Base-by-base conservation (phyloP, 768 basidiomycete genomes). In the Pleurotus tuoliensis region DNA sequence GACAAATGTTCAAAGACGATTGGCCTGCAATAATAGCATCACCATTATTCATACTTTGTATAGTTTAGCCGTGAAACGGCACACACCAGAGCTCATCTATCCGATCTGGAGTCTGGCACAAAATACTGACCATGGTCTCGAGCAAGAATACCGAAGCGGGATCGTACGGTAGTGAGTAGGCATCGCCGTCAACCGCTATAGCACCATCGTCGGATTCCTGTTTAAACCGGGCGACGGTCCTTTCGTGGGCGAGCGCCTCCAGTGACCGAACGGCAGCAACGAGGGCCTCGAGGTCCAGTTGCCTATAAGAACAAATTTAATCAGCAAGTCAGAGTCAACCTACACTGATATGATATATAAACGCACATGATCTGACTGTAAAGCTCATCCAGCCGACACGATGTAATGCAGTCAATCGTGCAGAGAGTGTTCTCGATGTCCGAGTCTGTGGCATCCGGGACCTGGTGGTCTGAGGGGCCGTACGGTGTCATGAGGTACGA, bases 401-500 rank as follows among this genome's bases (percentile, higher is more conserved):
- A 91, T 1, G 87, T 86, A 57, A 99, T 88, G 67, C 95, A 98
- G 66, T 99, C 97, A 47, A 98, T 90, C 4, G 96, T 89, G 59
- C 91, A 95, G 2, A 99, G 76, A 0, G 97, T 98, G 58, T 87
- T 95, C 72, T 98, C 97, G 16, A 98, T 77, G 63, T 98, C 95
- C 39, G 84, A 80, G 24, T 94, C 92, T 0, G 90, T 94, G 16
- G 92, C 90, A 63, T 92, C 90, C 1, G 90, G 86, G 2, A 92
- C 81, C n/a, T 86, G 70, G 20, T 82, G 76, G 15, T 96, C 94
- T 5, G 82, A 76, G 62, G 81, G 64, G 13, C 83, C 82, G 65
- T 98, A 98, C 0, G 97, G 97, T 5, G 95, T 96, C 80, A 99
- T 88, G 61, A 99, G 79, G 70, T 99, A 99, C 0, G 92, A 95